phyloP scores from a whole-genome alignment of 2,329 filamentous ascomycete species.

The Scleromitrula shiraiana region DNA sequence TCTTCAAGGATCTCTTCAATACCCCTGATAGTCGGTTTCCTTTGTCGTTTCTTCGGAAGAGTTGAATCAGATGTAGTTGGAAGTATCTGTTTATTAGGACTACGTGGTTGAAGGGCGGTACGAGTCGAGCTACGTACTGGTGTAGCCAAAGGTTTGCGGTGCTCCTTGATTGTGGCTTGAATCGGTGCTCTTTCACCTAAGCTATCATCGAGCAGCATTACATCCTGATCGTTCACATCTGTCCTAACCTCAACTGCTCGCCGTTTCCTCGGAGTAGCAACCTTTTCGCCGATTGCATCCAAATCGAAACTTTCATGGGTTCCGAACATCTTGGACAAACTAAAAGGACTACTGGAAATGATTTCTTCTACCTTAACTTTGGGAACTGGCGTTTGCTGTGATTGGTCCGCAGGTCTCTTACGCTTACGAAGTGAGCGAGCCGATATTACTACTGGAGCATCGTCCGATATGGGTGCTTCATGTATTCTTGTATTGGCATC shows the following conservation, averaged over 20 bases:
- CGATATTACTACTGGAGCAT: slow-evolving; percentile 22
- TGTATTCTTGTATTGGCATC: not conserved
- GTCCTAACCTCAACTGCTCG: not conserved
- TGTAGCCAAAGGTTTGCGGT: slow-evolving; percentile 4
- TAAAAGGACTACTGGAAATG: slow-evolving; percentile 25
- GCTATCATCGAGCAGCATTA: slow-evolving; percentile 2
- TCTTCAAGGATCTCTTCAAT: slow-evolving; percentile 22
- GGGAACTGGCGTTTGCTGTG: slow-evolving; percentile 6
- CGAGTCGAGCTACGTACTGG: slow-evolving; percentile 3
- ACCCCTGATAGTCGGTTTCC: slow-evolving; percentile 12
- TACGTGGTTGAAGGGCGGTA: slow-evolving; percentile 21
- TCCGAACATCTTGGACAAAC: slow-evolving; percentile 13
- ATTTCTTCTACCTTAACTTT: slow-evolving; percentile 25
- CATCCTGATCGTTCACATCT: not conserved
- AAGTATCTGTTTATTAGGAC: slow-evolving; percentile 23
- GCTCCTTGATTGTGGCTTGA: not conserved
- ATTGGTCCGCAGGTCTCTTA: slow-evolving; percentile 12
- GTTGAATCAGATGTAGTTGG: slow-evolving; percentile 17
- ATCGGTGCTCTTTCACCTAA: not conserved
- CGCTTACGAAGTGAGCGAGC: slow-evolving; percentile 23
- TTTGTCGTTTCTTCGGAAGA: slow-evolving; percentile 14
- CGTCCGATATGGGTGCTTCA: slow-evolving; percentile 11
- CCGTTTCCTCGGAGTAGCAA: slow-evolving; percentile 29
- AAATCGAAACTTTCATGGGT: slow-evolving; percentile 29
- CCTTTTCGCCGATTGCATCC: slow-evolving; percentile 30